Evolutionary conservation across 169 alveolate genomes (phyloP), one percentile per base, ranked within the genome.

Genomic region (Cryptosporidium tyzzeri): DNA sequence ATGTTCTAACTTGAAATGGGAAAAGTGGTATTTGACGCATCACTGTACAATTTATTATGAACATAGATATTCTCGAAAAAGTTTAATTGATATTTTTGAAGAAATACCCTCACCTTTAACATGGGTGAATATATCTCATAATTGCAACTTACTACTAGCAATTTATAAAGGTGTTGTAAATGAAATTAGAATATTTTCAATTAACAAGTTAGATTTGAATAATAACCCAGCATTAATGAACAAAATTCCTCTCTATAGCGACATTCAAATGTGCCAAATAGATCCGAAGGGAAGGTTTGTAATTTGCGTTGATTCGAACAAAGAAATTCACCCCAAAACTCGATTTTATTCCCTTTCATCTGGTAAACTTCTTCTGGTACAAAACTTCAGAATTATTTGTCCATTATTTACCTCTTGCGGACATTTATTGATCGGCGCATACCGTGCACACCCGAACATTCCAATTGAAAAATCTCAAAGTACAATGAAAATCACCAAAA

Each of bases 351-450:
- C 85, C 14, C 41, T 71, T 48, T 14, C 23, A 31, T 31, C 67
- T 6, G 85, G 85, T 51, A 26, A 71, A 26, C 48, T 71, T 21
- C 48, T 71, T 50, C 37, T 53, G 9, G 35, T 23, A 21, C 48
- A 31, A 16, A 51, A 71, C 16, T 71, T 50, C 62, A 71, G 85
- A 16, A 71, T 71, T 71, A 50, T 71, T 33, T n/a, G 85, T 21
- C 69, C 69, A 50, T 12, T 29, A 71, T 71, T 71, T 51, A 51
- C 85, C 37, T 69, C 85, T 29, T 71, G 85, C 21, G 85, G 85
- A 10, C 33, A 71, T 51, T 50, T 45, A 6, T 48, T 71, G 85
- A 45, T 71, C 10, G 85, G 85, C 0, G 51, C 37, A 14, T n/a
- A 51, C 35, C 58, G 69, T 26, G 48, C 33, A 48, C 37, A 45